Evolutionary conservation across 1,284 basidiomycete species (phyloP).

Genomic region (Ganoderma lucidum): DNA sequence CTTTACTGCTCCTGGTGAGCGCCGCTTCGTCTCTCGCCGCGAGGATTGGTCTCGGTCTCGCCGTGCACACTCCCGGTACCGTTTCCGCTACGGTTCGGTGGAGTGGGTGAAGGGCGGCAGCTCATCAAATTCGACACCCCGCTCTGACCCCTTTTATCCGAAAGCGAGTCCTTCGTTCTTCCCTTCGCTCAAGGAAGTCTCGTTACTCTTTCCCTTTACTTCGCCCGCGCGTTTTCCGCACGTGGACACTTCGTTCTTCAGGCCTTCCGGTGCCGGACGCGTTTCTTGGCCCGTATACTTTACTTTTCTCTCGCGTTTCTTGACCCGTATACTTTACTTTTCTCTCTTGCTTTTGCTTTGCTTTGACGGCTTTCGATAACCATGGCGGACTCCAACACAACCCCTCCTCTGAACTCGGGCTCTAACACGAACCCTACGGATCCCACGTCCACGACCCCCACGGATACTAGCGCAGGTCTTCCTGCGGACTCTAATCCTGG

Average conservation of each 20-base stretch:
- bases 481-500: slow-evolving; percentile 1
- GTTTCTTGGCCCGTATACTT: slow-evolving; percentile 14
- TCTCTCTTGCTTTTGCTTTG: not conserved
- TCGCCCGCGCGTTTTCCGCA: not conserved
- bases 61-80: slow-evolving; percentile 14
- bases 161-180: slow-evolving; percentile 19
- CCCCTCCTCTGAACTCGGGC: slow-evolving; percentile 20
- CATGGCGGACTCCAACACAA: slow-evolving; percentile 26
- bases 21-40: slow-evolving; percentile 25
- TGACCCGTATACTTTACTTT: slow-evolving; percentile 10
- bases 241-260: slow-evolving; percentile 11
- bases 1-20: slow-evolving; percentile 36
- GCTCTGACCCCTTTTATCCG: slow-evolving; percentile 4
- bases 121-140: slow-evolving; percentile 4
- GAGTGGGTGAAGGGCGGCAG: slow-evolving; percentile 22
- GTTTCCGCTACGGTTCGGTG: slow-evolving; percentile 14
- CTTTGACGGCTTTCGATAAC: slow-evolving; percentile 13
- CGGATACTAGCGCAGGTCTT: slow-evolving; percentile 1
- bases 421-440: slow-evolving; percentile 13
- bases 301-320: not conserved
- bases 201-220: slow-evolving; percentile 10
- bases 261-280: slow-evolving; percentile 13
- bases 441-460: slow-evolving; percentile 15
- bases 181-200: not conserved
- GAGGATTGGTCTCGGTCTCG: slow-evolving; percentile 30